Conservation (phyloP, 202 grass and related monocot genomes). For the Zizania palustris region DNA sequence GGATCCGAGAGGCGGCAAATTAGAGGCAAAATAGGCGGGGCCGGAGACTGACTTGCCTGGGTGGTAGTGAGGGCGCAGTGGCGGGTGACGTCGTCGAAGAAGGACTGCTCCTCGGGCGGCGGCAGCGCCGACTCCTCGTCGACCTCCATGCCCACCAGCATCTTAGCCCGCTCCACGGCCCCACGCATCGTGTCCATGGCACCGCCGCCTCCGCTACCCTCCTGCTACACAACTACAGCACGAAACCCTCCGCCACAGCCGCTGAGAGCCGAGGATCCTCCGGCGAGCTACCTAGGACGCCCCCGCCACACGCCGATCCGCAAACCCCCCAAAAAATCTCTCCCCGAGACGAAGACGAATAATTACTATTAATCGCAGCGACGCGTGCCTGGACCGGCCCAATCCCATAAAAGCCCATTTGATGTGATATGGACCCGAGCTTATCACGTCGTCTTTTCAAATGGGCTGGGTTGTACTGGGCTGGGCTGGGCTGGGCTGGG, state of each 20-base stretch:
- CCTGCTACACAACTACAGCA: no score
- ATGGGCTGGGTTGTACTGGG: no score
- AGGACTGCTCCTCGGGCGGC: conserved; percentile 75
- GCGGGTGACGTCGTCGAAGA: conserved; percentile 89
- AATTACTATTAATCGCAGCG: no score
- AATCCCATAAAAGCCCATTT: neutral
- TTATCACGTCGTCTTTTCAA: no score
- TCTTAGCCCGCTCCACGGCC: conserved; percentile 93
- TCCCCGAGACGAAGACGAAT: neutral
- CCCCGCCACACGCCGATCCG: no score
- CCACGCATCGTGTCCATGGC: conserved; percentile 79
- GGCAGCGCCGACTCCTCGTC: conserved; percentile 75
- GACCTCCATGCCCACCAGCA: conserved; percentile 93
- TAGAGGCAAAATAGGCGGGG: neutral
- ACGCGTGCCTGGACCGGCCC: neutral
- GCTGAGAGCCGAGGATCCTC: neutral
- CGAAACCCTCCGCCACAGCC: neutral
- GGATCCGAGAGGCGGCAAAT: conserved; percentile 23
- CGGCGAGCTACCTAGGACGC: neutral
- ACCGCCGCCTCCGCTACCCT: neutral
- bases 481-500: no score
- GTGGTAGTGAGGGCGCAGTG: conserved; percentile 81
- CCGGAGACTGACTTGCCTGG: conserved; percentile 50
- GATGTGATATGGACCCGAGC: no score
- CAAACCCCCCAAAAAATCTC: neutral